phyloP scores from a whole-genome alignment of 768 basidiomycete species.

The Suillus cothurnatus region DNA sequence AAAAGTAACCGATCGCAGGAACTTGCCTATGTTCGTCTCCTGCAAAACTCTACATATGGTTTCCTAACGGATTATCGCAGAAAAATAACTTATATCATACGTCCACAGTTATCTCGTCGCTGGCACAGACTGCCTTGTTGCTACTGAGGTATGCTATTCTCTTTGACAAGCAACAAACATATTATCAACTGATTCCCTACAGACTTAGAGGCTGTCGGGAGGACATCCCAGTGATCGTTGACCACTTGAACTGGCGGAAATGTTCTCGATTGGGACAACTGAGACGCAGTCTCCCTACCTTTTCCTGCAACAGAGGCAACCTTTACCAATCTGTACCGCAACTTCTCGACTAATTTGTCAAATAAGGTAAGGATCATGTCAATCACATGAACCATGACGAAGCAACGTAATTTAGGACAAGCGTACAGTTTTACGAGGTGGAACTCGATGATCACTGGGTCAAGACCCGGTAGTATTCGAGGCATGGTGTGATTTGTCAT shows the following conservation, averaged over 20 bases:
- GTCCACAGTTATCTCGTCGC: constrained; percentile 44
- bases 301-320: constrained; percentile 25
- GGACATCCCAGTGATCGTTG: constrained; percentile 46
- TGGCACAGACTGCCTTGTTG: no score
- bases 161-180: neutral
- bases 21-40: constrained; percentile 21
- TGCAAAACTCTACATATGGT: constrained; percentile 26
- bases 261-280: constrained; percentile 56
- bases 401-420: no score
- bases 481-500: no score
- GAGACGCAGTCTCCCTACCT: constrained; percentile 51
- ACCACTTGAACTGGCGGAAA: constrained; percentile 44
- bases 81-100: constrained; percentile 29
- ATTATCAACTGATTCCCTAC: neutral
- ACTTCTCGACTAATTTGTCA: constrained; percentile 19
- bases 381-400: no score
- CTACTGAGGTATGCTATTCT: constrained; percentile 49
- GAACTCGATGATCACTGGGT: no score
- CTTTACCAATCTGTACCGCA: constrained; percentile 33
- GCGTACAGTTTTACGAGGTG: no score
- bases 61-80: constrained; percentile 25
- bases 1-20: constrained; percentile 28
- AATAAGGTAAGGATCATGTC: no score
- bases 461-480: no score
- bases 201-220: constrained; percentile 38